Base-by-base conservation (phyloP, 768 basidiomycete genomes). In the Leccinum subtestaceum region DNA sequence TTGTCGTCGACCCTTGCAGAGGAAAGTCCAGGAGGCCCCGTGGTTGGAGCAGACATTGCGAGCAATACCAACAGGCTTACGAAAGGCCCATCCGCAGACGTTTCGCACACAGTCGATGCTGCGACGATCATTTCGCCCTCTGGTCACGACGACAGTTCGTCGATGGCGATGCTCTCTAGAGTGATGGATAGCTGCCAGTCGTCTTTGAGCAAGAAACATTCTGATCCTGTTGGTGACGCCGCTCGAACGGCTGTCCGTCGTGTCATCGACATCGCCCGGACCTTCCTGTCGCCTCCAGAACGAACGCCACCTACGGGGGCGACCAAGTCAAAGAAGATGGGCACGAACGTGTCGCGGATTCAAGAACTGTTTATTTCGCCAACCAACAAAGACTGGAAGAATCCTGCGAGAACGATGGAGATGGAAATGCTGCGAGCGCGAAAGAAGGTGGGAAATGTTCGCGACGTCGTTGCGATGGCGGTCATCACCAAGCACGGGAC, bases 371-470 rank as follows among this genome's bases (percentile, higher is more conserved):
- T 59, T 23, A 17, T 45, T 2, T 56, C 67, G 2, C n/a, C 54
- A 19, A 62, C 60, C 8, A 58, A 55, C 12, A 29, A 51, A 31
- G 31, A 34, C 1, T n/a, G 2, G 23, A 59, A 7, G 32, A 55
- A 61, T 34, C 23, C 45, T 3, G 11, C 15, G 12, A 59, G 56
- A 8, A 57, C 49, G 17, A 58, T 53, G 1, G 60, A 59, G 47
- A 57, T 67, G 17, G 55, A 63, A 46, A 43, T 63, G 15, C 54
- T 55, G 1, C 27, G 61, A n/a, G 27, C 47, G 7, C 56, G 48
- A 63, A 34, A 55, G 2, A 60, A 53, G 31, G 60, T 51, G 11
- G 27, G 27, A 29, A 29, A 45, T n/a, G 32, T 25, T 21, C 47
- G 10, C 10, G 11, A 25, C 47, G 5, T 5, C 15, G 32, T 25